Evolutionary conservation across 306 rosid species (phyloP), one percentile per base, ranked within the genome.

Genomic region (Morella rubra): DNA sequence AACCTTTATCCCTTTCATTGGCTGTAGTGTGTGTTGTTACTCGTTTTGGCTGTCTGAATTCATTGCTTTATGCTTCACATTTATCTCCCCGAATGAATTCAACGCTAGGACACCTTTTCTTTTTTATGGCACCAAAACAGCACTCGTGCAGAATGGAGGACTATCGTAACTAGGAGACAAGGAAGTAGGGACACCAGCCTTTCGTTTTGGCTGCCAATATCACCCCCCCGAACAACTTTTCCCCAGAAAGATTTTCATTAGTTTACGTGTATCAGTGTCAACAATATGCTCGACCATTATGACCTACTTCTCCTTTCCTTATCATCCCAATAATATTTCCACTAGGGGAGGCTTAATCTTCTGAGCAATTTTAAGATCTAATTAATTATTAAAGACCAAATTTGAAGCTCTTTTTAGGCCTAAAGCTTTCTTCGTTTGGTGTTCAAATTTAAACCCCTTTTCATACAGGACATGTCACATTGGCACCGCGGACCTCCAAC

Each of bases 141-240:
- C 42, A 20, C 71, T 55, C 86, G 69, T 80, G 78, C 77, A 77
- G 77, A 79, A 79, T 76, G 73, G 80, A 51, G 78, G 83, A 79
- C 60, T 42, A 53, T 61, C 81, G 74, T 78, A 67, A 70, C 45
- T 19, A 65, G 74, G 84, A 81, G 85, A 83, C 86, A 84, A 86
- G 70, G 27, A 22, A 86, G 77, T 78, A 80, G 89, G 81, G 83
- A 75, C 88, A 82, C 85, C 42, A 42, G 5, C 60, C 82, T 77
- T 71, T 44, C 73, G 79, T 78, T 83, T 81, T 71, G 81, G 87
- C 83, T 87, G 79, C 86, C 83, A 77, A 83, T 70, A 69, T 84
- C 86, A 86, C 83, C 90, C 86, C 83, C 87, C 81, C 75, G 60
- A 42, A 73, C 44, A 73, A 32, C 84, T 79, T 79, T 78, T 85